phyloP scores from a whole-genome alignment of 1,284 basidiomycete genomes.

The Volvariella volvacea region DNA sequence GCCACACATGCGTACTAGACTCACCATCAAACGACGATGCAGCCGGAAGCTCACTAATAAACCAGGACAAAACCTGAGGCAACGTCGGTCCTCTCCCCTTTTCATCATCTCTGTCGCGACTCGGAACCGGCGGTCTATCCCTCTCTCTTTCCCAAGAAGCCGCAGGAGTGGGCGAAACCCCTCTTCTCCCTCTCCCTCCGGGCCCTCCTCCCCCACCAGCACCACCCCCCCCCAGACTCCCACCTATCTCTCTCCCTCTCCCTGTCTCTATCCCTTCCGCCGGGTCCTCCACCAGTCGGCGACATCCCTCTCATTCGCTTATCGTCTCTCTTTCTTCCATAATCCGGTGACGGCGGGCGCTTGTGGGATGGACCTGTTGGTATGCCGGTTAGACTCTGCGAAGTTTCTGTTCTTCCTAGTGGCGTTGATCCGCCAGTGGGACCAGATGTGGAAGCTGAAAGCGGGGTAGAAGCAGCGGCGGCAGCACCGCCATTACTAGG shows the following conservation, averaged over 20 bases:
- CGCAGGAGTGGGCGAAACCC: slow-evolving; percentile 29
- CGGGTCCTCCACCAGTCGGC: slow-evolving; percentile 36
- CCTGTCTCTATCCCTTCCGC: slow-evolving; percentile 35
- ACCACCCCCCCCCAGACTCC: slow-evolving; percentile 13
- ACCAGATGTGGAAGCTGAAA: too few species aligned
- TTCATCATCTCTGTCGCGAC: slow-evolving; percentile 48
- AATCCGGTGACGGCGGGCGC: slow-evolving; percentile 42
- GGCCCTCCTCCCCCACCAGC: slow-evolving; percentile 5
- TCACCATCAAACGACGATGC: slow-evolving; percentile 75
- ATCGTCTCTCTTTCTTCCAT: slow-evolving; percentile 26
- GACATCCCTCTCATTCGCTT: slow-evolving; percentile 52
- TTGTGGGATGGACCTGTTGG: slow-evolving; percentile 23
- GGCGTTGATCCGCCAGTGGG: slow-evolving; percentile 11
- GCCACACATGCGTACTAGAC: slow-evolving; percentile 21
- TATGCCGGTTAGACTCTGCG: slow-evolving; percentile 13
- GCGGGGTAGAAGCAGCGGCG: slow-evolving; percentile 13
- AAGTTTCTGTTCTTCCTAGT: slow-evolving; percentile 43
- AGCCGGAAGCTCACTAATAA: slow-evolving; percentile 73
- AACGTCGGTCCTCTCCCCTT: slow-evolving; percentile 47
- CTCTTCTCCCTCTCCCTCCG: slow-evolving; percentile 37
- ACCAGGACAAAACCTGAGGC: slow-evolving; percentile 73
- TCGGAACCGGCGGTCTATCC: slow-evolving; percentile 19
- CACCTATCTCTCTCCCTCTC: slow-evolving; percentile 21
- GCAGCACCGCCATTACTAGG: slow-evolving; percentile 5
- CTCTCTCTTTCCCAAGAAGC: slow-evolving; percentile 41